These are phyloP conservation scores for Conringia planisiliqua DNA, from an alignment of 345 rosid genomes.

Conservation along the genomic window DNA sequence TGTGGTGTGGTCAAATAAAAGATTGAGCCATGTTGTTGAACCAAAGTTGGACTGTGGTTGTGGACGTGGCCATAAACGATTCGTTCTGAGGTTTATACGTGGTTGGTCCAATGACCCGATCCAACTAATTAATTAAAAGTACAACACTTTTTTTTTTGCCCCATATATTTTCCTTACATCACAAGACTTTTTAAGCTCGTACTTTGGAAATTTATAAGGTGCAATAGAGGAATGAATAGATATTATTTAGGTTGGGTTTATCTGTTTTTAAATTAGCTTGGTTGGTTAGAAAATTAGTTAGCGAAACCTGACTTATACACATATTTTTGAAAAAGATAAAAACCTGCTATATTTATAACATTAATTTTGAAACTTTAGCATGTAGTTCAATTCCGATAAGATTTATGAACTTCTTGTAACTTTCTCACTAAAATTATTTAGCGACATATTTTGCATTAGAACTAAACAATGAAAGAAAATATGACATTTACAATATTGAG, in stretches of 20 bases:
- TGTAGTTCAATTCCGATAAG: background rate
- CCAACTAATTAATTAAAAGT: constrained; percentile 15
- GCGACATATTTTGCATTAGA: background rate
- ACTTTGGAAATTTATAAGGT: background rate
- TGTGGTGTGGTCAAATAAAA: constrained; percentile 2
- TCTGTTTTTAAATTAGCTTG: background rate
- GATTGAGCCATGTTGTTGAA: constrained; percentile 2
- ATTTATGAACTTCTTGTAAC: background rate
- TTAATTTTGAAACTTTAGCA: background rate
- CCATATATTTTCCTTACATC: background rate
- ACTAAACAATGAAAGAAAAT: background rate
- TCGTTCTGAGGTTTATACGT: constrained; percentile 8
- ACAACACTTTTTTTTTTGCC: background rate
- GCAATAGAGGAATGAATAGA: background rate
- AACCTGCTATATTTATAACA: background rate
- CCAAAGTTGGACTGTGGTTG: constrained; percentile 16
- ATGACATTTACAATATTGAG: background rate
- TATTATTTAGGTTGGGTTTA: background rate
- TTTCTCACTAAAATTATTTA: background rate
- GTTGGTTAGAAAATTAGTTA: background rate
- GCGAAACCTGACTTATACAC: background rate
- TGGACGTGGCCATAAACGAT: constrained; percentile 18
- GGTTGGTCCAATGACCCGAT: background rate
- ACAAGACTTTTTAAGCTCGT: background rate
- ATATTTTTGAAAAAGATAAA: background rate